Base-by-base conservation (phyloP, 129 eudicot genomes). In the Smallanthus sonchifolius region DNA sequence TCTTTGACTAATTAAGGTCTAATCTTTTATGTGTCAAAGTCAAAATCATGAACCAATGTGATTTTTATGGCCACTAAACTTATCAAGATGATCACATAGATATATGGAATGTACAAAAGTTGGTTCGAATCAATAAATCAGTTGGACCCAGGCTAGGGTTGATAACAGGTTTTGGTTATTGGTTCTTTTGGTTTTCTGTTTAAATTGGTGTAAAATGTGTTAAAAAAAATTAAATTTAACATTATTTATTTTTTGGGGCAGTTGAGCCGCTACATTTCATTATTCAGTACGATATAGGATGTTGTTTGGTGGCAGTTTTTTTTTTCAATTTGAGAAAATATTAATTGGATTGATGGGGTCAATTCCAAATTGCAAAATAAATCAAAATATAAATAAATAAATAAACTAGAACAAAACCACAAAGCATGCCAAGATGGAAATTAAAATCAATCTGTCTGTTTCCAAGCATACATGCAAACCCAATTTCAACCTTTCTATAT, bases 191-290 rank as follows among this genome's bases (percentile, higher is more conserved):
- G 49, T 30, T 62, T 3, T 39, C 13, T 28, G 59, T 57, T 73
- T 37, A 42, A 2, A n/a, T 36, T 38, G 32, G 17, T 43, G 34
- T 43, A n/a, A 30, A 60, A 30, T 60, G 10, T 60, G 65, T 60
- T 60, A 28, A 56, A 59, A 24, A 13, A 59, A 24, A 11, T 60
- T 4, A 32, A 10, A 32, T 30, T 30, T 4, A 30, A 60, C 7
- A 59, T 20, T 51, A 49, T 35, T 45, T 8, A 60, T 20, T 37
- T 37, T 54, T 70, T 61, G 68, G 76, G 42, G 56, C 56, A 78
- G 82, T 71, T 78, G 66, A 78, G 72, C 70, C 6, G 56, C 67
- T 78, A 62, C 77, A 62, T 62, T 24, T 37, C 66, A 78, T 78
- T 8, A 48, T 69, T 60, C 62, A n/a, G 35, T 5, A 43, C 11